phyloP scores from a whole-genome alignment of 2,329 filamentous ascomycete species.

The Salinomyces thailandicus region DNA sequence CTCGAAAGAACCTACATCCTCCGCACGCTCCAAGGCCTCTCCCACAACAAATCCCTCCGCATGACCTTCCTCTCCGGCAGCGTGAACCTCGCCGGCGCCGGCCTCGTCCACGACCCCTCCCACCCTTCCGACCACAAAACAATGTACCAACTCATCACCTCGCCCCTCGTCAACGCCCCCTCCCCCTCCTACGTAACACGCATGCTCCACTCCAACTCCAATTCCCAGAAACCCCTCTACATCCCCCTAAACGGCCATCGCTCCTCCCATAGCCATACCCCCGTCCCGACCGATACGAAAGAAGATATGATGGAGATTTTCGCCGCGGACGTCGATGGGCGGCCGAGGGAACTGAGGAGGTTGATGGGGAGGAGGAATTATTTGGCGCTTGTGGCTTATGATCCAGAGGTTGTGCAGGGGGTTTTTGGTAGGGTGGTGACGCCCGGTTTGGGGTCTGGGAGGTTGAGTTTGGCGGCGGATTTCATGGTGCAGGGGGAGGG shows the following conservation, averaged over 20 bases:
- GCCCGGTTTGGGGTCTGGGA: constrained; percentile 29
- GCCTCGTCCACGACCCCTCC: constrained; percentile 84
- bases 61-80: constrained; percentile 95
- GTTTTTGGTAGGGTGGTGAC: constrained; percentile 14
- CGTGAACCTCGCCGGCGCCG: constrained; percentile 84
- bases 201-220: constrained; percentile 81
- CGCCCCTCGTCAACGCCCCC: constrained; percentile 82
- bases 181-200: constrained; percentile 79
- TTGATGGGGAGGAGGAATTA: constrained; percentile 93
- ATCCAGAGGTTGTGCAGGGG: constrained; percentile 62
- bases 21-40: constrained; percentile 85
- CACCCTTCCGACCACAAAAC: constrained; percentile 93
- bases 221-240: constrained; percentile 85
- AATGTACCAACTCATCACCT: constrained; percentile 97
- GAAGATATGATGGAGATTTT: constrained; percentile 99
- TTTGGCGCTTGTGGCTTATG: constrained; percentile 84
- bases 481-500: constrained; percentile 73
- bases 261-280: constrained; percentile 34
- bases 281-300: constrained; percentile 81
- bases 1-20: constrained; percentile 94
- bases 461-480: constrained; percentile 80
- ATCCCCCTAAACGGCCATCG: constrained; percentile 78
- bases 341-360: constrained; percentile 70
- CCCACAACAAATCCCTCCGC: constrained; percentile 86
- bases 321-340: constrained; percentile 82